phyloP scores from a whole-genome alignment of 2,329 filamentous ascomycete species.

The Gliomastix tumulicola region DNA sequence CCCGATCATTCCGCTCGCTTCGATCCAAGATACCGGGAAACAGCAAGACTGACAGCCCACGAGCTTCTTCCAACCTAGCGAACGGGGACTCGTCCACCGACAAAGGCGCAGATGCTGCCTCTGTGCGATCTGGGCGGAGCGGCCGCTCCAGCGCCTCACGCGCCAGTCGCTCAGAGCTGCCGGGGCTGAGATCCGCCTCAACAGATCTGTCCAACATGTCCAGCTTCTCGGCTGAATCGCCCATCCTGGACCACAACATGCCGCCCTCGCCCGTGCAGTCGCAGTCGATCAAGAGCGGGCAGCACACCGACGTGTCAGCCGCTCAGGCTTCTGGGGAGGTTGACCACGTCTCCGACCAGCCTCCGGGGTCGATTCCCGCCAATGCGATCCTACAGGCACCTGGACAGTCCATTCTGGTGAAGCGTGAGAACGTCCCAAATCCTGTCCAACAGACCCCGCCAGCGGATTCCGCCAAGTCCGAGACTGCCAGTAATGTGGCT shows the following conservation, averaged over 20 bases:
- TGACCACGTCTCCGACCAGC: constrained; percentile 87
- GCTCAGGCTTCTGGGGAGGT: constrained; percentile 87
- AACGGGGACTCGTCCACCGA: constrained; percentile 52
- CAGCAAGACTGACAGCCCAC: constrained; percentile 71
- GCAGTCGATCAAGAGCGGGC: constrained; percentile 62
- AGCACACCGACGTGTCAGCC: constrained; percentile 65
- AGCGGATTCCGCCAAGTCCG: constrained; percentile 32
- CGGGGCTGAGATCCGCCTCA: constrained; percentile 31
- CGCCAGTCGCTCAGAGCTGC: constrained; percentile 35
- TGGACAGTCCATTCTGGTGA: constrained; percentile 84
- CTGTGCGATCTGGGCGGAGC: constrained; percentile 65
- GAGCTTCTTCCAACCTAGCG: constrained; percentile 47
- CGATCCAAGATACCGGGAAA: constrained; percentile 82
- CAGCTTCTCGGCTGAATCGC: constrained; percentile 29
- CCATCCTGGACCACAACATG: constrained; percentile 44
- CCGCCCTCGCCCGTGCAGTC: constrained; percentile 88
- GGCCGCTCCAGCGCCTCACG: constrained; percentile 41
- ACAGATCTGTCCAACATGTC: constrained; percentile 26
- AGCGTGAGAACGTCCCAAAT: constrained; percentile 65
- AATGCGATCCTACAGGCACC: constrained; percentile 58
- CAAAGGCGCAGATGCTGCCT: constrained; percentile 60
- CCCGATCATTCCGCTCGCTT: constrained; percentile 77
- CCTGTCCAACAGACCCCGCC: constrained; percentile 46
- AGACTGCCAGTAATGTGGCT: constrained; percentile 52
- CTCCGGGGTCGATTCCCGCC: constrained; percentile 60